These are phyloP conservation scores for Boletus mariae DNA, from an alignment of 1,284 basidiomycete species.

Conservation along the genomic window DNA sequence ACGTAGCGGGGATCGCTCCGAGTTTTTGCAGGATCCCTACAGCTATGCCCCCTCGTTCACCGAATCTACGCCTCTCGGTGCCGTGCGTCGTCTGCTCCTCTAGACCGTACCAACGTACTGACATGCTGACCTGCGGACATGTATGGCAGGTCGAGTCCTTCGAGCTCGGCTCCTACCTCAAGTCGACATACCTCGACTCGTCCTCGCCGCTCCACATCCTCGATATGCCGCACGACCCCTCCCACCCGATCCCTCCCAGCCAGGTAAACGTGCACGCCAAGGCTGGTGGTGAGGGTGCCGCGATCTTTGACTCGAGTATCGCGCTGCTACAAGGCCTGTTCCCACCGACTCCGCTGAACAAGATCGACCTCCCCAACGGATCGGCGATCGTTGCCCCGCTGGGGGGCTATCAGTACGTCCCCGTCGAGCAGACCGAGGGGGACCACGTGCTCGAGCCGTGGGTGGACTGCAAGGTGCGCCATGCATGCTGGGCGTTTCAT, in stretches of 20 bases:
- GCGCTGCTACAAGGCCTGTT: constrained; percentile 76
- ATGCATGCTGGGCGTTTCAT: constrained; percentile 9
- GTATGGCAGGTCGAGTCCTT: constrained; percentile 60
- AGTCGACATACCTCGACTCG: constrained; percentile 65
- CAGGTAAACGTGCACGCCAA: constrained; percentile 76
- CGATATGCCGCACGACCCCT: constrained; percentile 45
- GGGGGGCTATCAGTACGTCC: constrained; percentile 81
- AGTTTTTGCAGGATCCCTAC: constrained; percentile 67
- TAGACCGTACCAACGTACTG: neutral
- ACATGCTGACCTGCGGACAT: constrained; percentile 2
- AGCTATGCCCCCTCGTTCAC: constrained; percentile 69
- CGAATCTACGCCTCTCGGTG: constrained; percentile 80
- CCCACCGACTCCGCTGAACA: constrained; percentile 67
- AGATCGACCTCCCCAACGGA: constrained; percentile 76
- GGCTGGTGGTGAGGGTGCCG: constrained; percentile 75
- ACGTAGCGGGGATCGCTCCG: constrained; percentile 76
- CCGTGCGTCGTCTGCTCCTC: constrained; percentile 42
- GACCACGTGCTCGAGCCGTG: constrained; percentile 81
- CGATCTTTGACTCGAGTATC: constrained; percentile 81
- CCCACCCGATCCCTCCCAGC: constrained; percentile 44
- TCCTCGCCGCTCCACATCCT: constrained; percentile 63
- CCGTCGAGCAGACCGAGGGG: constrained; percentile 77
- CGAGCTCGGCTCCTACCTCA: constrained; percentile 65
- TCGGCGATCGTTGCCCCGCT: constrained; percentile 69
- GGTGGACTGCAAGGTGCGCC: constrained; percentile 74